A percentile compares a stretch with the other conserved stretches of the same genome.
Conservation (phyloP, 345 rosid species). For the Populus simonii region DNA sequence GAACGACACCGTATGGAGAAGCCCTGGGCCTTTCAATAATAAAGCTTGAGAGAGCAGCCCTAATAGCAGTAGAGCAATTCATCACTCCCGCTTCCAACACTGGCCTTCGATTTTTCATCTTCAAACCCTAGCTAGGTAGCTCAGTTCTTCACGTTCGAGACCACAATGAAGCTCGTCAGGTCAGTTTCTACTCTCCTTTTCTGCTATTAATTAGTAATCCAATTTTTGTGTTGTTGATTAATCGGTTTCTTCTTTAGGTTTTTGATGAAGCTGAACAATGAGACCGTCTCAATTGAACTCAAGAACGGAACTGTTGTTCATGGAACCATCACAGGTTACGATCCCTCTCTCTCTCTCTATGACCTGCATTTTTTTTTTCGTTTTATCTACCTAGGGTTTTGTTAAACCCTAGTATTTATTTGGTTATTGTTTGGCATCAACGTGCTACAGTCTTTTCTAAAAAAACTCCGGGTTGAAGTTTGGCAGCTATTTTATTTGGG, state of each 20-base stretch:
- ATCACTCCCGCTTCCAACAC: slow-evolving; percentile 10
- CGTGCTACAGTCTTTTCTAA: neutral
- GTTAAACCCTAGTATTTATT: slow-evolving; percentile 10
- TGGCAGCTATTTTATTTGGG: neutral
- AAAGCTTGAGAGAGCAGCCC: no score
- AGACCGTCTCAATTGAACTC: slow-evolving; percentile 92
- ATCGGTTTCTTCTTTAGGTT: slow-evolving; percentile 43
- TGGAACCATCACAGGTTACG: slow-evolving; percentile 85
- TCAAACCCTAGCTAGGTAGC: neutral
- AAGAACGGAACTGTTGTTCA: slow-evolving; percentile 93
- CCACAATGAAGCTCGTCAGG: slow-evolving; percentile 62
- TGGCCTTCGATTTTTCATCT: neutral
- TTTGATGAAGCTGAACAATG: slow-evolving; percentile 97
- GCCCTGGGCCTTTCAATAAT: no score
- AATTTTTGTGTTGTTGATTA: neutral
- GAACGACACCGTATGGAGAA: no score
- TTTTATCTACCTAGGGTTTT: neutral
- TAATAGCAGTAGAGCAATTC: neutral
- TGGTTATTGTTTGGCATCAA: neutral
- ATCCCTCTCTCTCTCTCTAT: neutral
- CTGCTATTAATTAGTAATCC: neutral
- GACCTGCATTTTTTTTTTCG: neutral
- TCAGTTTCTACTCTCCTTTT: slow-evolving; percentile 1
- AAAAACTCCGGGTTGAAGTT: neutral
- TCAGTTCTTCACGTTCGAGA: neutral